Evolutionary conservation across 2,329 filamentous ascomycete species (phyloP).

Genomic region (Neopestalotiopsis rosae): DNA sequence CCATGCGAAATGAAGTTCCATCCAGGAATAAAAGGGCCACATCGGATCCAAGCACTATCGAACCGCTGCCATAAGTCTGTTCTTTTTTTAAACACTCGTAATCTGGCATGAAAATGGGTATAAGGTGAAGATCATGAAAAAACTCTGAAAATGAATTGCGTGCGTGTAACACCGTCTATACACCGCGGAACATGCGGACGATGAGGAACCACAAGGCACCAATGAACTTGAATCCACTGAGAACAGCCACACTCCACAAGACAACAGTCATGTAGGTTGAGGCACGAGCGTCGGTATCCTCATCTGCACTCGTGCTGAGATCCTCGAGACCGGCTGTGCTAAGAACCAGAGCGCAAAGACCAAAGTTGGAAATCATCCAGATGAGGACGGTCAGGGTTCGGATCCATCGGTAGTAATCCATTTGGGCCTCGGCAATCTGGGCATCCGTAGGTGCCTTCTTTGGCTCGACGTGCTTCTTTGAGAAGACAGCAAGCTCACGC

Average conservation of each 20-base stretch:
- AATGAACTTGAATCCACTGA: conserved; percentile 86
- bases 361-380: conserved; percentile 98
- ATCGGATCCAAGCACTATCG: background rate
- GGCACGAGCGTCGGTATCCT: conserved; percentile 60
- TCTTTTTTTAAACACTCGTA: background rate
- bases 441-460: conserved; percentile 62
- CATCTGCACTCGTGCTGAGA: conserved; percentile 54
- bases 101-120: conserved; percentile 10
- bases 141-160: background rate
- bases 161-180: conserved; percentile 42
- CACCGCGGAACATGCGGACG: conserved; percentile 81
- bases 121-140: background rate
- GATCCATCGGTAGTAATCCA: conserved; percentile 98
- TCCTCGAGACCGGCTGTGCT: conserved; percentile 82
- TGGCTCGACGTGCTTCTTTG: conserved; percentile 75
- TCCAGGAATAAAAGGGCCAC: background rate
- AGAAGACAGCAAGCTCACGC: conserved; percentile 77
- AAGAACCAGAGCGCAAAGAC: conserved; percentile 82
- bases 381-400: conserved; percentile 87
- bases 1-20: background rate
- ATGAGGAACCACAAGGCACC: conserved; percentile 93
- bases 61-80: background rate
- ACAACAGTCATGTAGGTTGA: conserved; percentile 87
- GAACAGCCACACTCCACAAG: conserved; percentile 84
- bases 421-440: conserved; percentile 78